A percentile compares a stretch with the other conserved stretches of the same genome.
These are phyloP conservation scores for Leucogyrophana mollusca DNA, from an alignment of 768 basidiomycete species.

Conservation along the genomic window DNA sequence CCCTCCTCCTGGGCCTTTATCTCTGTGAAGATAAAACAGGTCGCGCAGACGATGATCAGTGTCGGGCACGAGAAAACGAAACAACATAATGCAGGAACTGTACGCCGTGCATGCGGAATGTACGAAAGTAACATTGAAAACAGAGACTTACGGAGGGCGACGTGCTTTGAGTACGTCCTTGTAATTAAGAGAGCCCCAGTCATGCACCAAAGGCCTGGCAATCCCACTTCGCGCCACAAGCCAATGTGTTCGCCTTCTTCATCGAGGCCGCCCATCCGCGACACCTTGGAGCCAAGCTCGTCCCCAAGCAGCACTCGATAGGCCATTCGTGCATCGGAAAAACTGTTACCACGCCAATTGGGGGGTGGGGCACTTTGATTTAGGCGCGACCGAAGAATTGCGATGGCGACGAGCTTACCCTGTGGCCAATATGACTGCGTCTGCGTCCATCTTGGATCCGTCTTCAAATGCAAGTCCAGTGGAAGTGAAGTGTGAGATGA, in stretches of 20 bases:
- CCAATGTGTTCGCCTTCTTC: constrained; percentile 61
- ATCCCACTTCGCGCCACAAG: constrained; percentile 27
- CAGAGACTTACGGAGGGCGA: constrained; percentile 27
- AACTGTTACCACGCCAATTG: constrained; percentile 6
- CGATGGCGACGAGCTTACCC: constrained; percentile 22
- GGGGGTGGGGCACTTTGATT: too few species aligned
- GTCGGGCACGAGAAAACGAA: too few species aligned
- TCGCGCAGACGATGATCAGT: too few species aligned
- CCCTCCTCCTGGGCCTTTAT: constrained; percentile 61
- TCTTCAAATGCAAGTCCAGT: constrained; percentile 27
- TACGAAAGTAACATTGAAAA: not conserved
- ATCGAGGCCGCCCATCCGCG: constrained; percentile 64
- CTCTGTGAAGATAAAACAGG: too few species aligned
- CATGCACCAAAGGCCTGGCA: constrained; percentile 35
- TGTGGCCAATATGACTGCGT: constrained; percentile 32
- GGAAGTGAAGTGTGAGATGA: constrained; percentile 25
- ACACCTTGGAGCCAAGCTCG: constrained; percentile 31
- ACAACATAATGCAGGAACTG: too few species aligned
- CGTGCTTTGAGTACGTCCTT: constrained; percentile 9
- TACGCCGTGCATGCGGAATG: too few species aligned
- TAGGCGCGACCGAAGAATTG: too few species aligned
- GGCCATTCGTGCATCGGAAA: constrained; percentile 8
- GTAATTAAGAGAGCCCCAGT: constrained; percentile 34
- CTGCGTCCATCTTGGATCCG: constrained; percentile 23
- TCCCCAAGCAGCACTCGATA: constrained; percentile 4